Conservation (phyloP, 164 flowering plant genomes). For the Platanus orientalis region DNA sequence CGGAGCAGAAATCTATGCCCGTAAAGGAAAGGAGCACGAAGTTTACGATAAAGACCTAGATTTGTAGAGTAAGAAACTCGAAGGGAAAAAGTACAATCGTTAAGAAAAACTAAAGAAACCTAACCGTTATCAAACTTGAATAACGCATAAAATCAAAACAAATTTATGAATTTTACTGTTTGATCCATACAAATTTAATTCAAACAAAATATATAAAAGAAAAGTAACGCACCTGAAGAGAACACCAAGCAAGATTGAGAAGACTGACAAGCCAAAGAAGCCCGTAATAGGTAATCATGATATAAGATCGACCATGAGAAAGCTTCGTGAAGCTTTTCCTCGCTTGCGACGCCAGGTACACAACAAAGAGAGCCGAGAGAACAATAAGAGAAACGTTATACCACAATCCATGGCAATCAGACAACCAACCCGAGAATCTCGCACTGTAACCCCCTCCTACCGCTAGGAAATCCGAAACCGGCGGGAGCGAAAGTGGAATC, state of each 20-base stretch:
- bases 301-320: constrained; percentile 59
- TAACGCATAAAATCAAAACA: not conserved
- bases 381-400: constrained; percentile 49
- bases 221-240: constrained; percentile 54
- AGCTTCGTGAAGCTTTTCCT: constrained; percentile 65
- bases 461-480: constrained; percentile 1
- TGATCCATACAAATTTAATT: not conserved
- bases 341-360: constrained; percentile 63
- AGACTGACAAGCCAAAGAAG: constrained; percentile 75
- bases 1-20: too few relatives aligned
- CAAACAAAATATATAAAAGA: not conserved
- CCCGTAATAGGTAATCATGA: constrained; percentile 68
- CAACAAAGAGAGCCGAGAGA: constrained; percentile 48
- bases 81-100: not conserved
- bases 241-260: constrained; percentile 82
- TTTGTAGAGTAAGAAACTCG: not conserved
- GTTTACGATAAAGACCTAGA: not conserved
- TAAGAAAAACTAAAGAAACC: too few relatives aligned
- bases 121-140: not conserved
- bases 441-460: constrained; percentile 4
- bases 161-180: too few relatives aligned
- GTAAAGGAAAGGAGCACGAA: too few relatives aligned
- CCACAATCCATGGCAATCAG: constrained; percentile 69
- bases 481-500: constrained; percentile 3
- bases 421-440: constrained; percentile 33